Percentiles rank a stretch among this genome's conserved stretches.
Evolutionary conservation across 805 yeast genomes (phyloP).

Genomic region (Metschnikowia proteae): DNA sequence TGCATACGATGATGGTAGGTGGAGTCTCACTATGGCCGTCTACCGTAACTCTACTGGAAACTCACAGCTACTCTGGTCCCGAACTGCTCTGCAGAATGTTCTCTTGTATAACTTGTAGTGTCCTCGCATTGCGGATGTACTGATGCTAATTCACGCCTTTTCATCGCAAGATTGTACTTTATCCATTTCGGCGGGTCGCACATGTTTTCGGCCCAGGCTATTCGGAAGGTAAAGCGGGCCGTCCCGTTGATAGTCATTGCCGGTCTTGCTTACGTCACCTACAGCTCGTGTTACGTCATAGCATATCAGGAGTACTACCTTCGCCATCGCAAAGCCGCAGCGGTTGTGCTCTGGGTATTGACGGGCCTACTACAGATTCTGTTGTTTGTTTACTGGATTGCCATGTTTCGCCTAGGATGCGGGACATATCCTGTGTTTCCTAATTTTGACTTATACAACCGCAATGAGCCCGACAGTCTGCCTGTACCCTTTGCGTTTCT

Average conservation of each 20-base stretch:
- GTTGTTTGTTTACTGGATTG: constrained; percentile 38
- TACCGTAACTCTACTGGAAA: no score
- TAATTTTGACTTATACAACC: constrained; percentile 32
- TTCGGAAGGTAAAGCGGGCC: not conserved
- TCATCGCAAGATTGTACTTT: not conserved
- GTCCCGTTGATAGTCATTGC: constrained; percentile 9
- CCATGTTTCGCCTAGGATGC: constrained; percentile 51
- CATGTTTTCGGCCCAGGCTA: not conserved
- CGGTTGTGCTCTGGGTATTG: constrained; percentile 14
- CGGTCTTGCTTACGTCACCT: constrained; percentile 11
- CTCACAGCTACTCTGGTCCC: no score
- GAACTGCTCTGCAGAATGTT: not conserved
- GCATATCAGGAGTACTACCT: constrained; percentile 12
- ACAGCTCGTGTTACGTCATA: constrained; percentile 14
- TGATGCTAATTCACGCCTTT: not conserved
- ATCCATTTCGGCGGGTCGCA: not conserved
- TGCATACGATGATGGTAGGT: no score
- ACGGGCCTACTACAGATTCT: constrained; percentile 8
- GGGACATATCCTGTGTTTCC: constrained; percentile 42
- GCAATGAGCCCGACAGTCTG: constrained; percentile 19
- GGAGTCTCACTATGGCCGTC: no score
- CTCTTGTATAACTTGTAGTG: not conserved
- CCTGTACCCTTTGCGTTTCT: constrained; percentile 56
- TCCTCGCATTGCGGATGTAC: not conserved
- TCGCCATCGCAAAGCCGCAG: constrained; percentile 11